Evolutionary conservation across 306 rosid species (phyloP).

Genomic region (Hippophae gyantsensis): DNA sequence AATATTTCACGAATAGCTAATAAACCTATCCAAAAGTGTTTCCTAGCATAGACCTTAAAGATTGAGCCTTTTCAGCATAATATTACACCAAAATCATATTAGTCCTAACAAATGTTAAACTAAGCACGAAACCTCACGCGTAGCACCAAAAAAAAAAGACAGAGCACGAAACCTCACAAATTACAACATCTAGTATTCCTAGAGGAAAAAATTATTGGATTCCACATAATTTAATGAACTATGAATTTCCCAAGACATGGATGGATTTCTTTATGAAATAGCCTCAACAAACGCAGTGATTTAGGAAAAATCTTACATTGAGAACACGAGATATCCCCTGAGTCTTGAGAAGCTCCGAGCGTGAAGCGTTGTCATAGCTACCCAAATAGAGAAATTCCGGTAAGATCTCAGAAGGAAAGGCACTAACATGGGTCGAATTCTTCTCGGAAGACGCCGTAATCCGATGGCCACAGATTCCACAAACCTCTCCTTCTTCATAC

Average conservation of each 20-base stretch:
- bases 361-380: slow-evolving; percentile 94
- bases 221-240: neutral
- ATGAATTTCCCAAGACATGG: neutral
- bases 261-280: neutral
- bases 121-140: neutral
- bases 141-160: no score
- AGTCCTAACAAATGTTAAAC: no score
- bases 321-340: slow-evolving; percentile 93
- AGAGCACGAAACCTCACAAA: neutral
- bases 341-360: slow-evolving; percentile 92
- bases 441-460: slow-evolving; percentile 70
- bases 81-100: neutral
- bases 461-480: slow-evolving; percentile 93
- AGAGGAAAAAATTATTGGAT: neutral
- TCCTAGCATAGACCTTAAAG: no score
- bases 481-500: slow-evolving; percentile 92
- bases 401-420: slow-evolving; percentile 82
- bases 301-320: slow-evolving; percentile 41
- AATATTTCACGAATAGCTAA: no score
- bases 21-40: no score
- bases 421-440: slow-evolving; percentile 60
- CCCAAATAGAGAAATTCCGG: slow-evolving; percentile 89
- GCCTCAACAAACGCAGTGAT: neutral
- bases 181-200: neutral
- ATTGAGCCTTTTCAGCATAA: neutral